phyloP scores from a whole-genome alignment of 2,329 filamentous ascomycete species.

The Ophiostoma populinum region DNA sequence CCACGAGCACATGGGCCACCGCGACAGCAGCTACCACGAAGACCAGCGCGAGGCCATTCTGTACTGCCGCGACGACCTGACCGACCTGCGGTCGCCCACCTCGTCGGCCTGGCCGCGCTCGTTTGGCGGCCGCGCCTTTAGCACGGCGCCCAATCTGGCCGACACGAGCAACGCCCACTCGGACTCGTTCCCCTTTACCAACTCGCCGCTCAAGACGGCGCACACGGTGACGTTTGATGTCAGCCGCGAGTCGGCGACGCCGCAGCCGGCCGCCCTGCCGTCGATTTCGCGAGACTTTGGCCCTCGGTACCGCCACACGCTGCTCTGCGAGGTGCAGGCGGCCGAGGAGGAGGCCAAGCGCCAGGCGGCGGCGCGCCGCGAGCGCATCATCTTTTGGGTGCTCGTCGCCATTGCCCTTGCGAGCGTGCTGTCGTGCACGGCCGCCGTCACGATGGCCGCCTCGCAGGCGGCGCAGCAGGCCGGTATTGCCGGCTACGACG shows the following conservation, averaged over 20 bases:
- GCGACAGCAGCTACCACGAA: too few relatives aligned
- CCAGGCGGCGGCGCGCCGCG: constrained; percentile 2
- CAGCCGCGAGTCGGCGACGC: not conserved
- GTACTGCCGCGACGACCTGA: not conserved
- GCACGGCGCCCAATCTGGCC: too few relatives aligned
- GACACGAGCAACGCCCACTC: too few relatives aligned
- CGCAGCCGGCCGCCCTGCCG: constrained; percentile 4
- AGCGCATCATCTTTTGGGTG: constrained; percentile 7
- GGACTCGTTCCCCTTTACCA: not conserved
- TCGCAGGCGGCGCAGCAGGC: constrained; percentile 5
- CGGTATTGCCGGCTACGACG: constrained; percentile 1
- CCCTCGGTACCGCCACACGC: constrained; percentile 5
- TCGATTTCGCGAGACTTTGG: constrained; percentile 8
- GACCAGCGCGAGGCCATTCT: not conserved
- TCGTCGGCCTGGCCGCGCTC: constrained; percentile 4
- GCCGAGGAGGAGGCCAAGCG: constrained; percentile 7
- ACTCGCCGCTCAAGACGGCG: not conserved
- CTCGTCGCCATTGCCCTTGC: constrained; percentile 1
- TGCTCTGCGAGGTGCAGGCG: constrained; percentile 4
- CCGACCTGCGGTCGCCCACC: constrained; percentile 2
- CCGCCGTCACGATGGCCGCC: constrained; percentile 5
- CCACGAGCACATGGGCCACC: too few relatives aligned
- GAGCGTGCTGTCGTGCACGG: constrained; percentile 6
- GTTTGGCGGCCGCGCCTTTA: too few relatives aligned
- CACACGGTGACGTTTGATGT: not conserved